A percentile compares a stretch with the other conserved stretches of the same genome.
Evolutionary conservation across 1,284 basidiomycete species (phyloP).

Genomic region (Mrakiaceae sp.): DNA sequence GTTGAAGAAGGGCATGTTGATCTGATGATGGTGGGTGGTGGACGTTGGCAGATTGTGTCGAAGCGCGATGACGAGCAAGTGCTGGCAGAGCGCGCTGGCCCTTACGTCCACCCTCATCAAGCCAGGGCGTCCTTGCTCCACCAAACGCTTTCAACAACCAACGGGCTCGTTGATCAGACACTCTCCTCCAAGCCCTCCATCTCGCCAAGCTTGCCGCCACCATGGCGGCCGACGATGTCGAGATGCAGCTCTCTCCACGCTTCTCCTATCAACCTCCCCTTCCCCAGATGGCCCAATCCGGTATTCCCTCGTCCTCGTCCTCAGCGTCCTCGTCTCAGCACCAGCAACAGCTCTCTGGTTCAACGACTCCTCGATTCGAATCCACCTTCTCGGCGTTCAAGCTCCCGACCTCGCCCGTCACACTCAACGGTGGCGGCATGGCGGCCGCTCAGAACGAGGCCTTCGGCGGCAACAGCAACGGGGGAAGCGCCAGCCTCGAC

Average conservation of each 20-base stretch:
- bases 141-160: not conserved
- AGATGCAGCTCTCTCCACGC: not conserved
- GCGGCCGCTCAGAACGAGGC: no score
- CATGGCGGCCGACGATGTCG: not conserved
- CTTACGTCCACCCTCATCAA: not conserved
- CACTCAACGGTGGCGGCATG: no score
- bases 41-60: not conserved
- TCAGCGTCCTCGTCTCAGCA: not conserved
- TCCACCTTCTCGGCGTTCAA: not conserved
- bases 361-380: not conserved
- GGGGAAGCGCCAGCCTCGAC: no score
- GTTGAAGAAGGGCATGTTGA: constrained; percentile 7
- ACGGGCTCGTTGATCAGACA: not conserved
- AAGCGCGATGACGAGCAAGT: not conserved
- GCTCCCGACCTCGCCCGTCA: not conserved
- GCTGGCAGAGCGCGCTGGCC: not conserved
- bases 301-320: not conserved
- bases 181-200: not conserved
- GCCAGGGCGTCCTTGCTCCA: not conserved
- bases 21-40: not conserved
- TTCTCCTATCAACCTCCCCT: not conserved
- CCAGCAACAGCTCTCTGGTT: no score
- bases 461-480: no score
- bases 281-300: not conserved
- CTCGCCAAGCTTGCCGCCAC: not conserved